Conservation (phyloP, 225 moss, liverwort and hornwort genomes). For the Polytrichum formosum region DNA sequence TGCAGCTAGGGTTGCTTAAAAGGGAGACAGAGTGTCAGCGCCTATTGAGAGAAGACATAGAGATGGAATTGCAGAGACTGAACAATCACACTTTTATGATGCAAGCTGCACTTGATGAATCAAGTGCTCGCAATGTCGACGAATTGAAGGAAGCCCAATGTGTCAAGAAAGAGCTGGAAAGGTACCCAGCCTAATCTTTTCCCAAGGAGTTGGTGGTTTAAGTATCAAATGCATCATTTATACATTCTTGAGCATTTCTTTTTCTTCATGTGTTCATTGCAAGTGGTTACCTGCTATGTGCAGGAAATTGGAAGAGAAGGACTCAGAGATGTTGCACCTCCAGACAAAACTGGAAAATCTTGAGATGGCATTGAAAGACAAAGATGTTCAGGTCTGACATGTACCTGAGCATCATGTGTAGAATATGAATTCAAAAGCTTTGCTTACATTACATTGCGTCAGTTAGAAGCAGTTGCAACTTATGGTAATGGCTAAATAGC, state of each 20-base stretch:
- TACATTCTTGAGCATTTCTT: too few species aligned
- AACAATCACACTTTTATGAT: constrained; percentile 63
- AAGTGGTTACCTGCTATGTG: constrained; percentile 1
- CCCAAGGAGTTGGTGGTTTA: not conserved
- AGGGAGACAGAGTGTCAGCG: constrained; percentile 78
- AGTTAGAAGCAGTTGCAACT: too few species aligned
- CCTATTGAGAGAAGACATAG: constrained; percentile 67
- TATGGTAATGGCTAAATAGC: too few species aligned
- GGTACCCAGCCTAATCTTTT: constrained; percentile 26
- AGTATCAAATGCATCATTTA: too few species aligned
- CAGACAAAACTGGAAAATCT: constrained; percentile 42
- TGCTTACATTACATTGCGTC: too few species aligned
- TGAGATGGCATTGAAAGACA: constrained; percentile 38
- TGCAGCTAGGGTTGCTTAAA: constrained; percentile 78
- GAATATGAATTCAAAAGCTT: too few species aligned
- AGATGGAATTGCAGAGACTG: constrained; percentile 64
- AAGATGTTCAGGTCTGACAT: constrained; percentile 48
- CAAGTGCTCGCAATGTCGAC: constrained; percentile 45
- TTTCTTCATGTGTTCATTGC: too few species aligned
- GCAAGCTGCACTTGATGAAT: constrained; percentile 57
- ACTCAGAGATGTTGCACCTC: constrained; percentile 39
- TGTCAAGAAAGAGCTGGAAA: constrained; percentile 57
- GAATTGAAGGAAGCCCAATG: constrained; percentile 52
- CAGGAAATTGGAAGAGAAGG: constrained; percentile 64
- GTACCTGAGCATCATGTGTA: not conserved